These are phyloP conservation scores for Strigomonas galati DNA, from an alignment of 208 protist species.

Conservation along the genomic window DNA sequence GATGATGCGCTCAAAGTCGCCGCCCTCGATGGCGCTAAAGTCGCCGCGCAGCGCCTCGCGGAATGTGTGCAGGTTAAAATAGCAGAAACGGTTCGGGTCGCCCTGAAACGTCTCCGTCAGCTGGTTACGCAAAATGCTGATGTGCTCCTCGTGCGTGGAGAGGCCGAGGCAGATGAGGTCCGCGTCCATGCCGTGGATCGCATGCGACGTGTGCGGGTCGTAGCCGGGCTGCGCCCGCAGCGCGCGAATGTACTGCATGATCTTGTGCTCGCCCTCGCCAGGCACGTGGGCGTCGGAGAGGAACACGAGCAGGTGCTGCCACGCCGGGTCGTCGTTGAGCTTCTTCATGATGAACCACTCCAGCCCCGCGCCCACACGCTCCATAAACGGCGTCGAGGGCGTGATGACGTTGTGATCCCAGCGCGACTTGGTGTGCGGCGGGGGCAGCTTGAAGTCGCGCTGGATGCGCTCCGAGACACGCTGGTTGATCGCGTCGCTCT, in stretches of 20 bases:
- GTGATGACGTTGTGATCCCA: conserved; percentile 99
- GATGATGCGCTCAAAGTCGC: conserved; percentile 95
- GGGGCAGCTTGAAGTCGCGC: conserved; percentile 49
- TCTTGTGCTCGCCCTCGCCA: conserved; percentile 97
- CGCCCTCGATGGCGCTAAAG: conserved; percentile 74
- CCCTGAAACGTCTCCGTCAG: conserved; percentile 87
- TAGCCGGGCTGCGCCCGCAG: conserved; percentile 91
- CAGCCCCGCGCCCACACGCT: conserved; percentile 85
- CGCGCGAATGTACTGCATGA: conserved; percentile 93
- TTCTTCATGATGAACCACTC: conserved; percentile 95
- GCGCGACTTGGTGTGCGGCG: conserved; percentile 44
- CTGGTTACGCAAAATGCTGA: conserved; percentile 97
- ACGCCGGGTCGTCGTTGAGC: conserved; percentile 91
- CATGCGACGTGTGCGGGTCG: conserved; percentile 95
- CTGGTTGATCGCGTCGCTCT: conserved; percentile 74
- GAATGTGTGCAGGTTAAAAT: conserved; percentile 82
- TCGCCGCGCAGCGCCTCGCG: conserved; percentile 69
- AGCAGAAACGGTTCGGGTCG: conserved; percentile 78
- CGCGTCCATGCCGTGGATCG: conserved; percentile 99
- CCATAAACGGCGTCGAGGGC: conserved; percentile 99
- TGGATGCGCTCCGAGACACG: conserved; percentile 56
- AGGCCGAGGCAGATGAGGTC: conserved; percentile 99
- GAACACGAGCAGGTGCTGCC: conserved; percentile 93
- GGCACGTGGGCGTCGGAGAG: conserved; percentile 96
- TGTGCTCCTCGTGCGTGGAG: conserved; percentile 98